phyloP scores from a whole-genome alignment of 306 rosid genomes.

The Neltuma alba region DNA sequence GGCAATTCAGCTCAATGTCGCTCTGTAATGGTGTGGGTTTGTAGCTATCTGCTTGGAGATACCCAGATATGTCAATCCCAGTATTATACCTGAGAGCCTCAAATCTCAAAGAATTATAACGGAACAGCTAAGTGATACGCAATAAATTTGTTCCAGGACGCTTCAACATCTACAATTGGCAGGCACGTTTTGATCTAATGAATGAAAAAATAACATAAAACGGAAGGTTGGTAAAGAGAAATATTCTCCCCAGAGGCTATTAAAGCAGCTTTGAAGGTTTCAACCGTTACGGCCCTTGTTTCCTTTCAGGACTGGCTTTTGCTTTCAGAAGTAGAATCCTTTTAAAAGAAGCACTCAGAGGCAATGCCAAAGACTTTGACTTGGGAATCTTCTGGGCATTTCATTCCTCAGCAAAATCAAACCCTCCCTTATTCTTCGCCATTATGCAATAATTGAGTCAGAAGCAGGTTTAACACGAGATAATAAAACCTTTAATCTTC shows the following conservation, averaged over 20 bases:
- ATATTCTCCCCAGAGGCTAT: constrained; percentile 30
- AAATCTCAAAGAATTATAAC: constrained; percentile 38
- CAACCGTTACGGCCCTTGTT: constrained; percentile 59
- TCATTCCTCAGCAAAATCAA: constrained; percentile 49
- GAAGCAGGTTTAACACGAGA: constrained; percentile 14
- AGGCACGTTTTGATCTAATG: constrained; percentile 42
- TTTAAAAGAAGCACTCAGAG: constrained; percentile 46
- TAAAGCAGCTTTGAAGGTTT: constrained; percentile 72
- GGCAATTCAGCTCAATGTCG: constrained; percentile 47
- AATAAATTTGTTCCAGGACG: constrained; percentile 34
- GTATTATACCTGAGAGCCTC: neutral
- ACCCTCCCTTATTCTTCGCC: constrained; percentile 31
- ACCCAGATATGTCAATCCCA: constrained; percentile 36
- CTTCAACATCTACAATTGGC: constrained; percentile 39
- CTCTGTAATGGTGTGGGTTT: constrained; percentile 5
- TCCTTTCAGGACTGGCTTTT: constrained; percentile 24
- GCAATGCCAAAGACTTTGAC: constrained; percentile 33
- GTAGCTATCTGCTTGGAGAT: constrained; percentile 22
- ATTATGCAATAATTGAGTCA: constrained; percentile 25
- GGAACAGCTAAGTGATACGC: constrained; percentile 32
- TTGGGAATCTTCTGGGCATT: constrained; percentile 50
- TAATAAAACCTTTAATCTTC: constrained; percentile 33
- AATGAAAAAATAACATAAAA: constrained; percentile 33
- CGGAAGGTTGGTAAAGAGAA: constrained; percentile 40
- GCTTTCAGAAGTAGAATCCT: constrained; percentile 57